phyloP scores from a whole-genome alignment of 2,329 filamentous ascomycete species.

The Endoconidiophora polonica region DNA sequence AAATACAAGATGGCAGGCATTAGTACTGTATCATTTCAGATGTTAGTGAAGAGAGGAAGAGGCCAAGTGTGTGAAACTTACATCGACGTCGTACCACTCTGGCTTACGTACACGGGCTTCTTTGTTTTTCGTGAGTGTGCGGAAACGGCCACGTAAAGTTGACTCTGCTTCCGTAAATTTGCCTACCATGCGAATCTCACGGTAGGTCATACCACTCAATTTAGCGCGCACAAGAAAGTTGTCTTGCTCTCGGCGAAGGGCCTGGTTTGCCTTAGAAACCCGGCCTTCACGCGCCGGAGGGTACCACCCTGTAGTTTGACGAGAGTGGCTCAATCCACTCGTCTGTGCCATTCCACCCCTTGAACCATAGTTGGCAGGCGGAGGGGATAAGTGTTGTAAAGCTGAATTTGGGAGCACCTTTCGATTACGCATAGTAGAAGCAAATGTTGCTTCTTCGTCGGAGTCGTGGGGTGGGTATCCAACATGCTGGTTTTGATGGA shows the following conservation, averaged over 20 bases:
- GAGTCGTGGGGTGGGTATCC: not conserved
- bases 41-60: not conserved
- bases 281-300: conserved; percentile 3
- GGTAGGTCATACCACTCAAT: conserved; percentile 43
- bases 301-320: not conserved
- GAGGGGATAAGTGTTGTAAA: not conserved
- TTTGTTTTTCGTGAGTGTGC: conserved; percentile 47
- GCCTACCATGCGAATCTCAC: conserved; percentile 39
- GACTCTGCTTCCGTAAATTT: conserved; percentile 50
- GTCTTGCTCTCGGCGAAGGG: conserved; percentile 21
- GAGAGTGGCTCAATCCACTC: no score
- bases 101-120: conserved; percentile 48
- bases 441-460: not conserved
- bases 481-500: not conserved
- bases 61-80: conserved; percentile 26
- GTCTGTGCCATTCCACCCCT: no score
- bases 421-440: not conserved
- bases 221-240: conserved; percentile 37
- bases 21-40: not conserved
- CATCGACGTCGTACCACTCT: conserved; percentile 45
- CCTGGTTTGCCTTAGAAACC: conserved; percentile 3
- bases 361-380: not conserved
- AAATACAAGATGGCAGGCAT: not conserved
- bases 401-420: not conserved
- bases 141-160: conserved; percentile 51